Evolutionary conservation across 441 rosid genomes (phyloP).

Genomic region (Corymbia citriodora): DNA sequence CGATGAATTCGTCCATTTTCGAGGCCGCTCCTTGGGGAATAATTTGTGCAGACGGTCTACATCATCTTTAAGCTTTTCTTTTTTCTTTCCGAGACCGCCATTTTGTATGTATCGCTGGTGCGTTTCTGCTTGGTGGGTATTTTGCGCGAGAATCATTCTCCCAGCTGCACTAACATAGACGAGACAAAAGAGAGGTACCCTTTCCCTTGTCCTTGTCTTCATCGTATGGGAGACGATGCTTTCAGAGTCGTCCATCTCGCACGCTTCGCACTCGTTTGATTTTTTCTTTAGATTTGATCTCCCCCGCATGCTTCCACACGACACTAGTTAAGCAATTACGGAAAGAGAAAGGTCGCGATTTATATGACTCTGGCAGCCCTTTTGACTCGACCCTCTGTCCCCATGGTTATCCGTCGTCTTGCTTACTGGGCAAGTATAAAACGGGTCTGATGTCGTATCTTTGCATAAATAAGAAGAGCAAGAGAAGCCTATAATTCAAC

Average conservation of each 20-base stretch:
- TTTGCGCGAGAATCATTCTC: not conserved
- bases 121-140: not conserved
- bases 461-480: too few relatives aligned
- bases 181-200: rapidly evolving
- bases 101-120: not conserved
- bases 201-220: not conserved
- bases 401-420: not conserved
- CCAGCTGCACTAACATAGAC: not conserved
- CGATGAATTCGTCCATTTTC: not conserved
- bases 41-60: not conserved
- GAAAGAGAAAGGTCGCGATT: not conserved
- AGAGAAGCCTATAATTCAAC: not conserved
- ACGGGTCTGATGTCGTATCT: too few relatives aligned
- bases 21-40: not conserved
- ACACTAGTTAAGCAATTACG: not conserved
- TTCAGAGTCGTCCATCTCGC: not conserved
- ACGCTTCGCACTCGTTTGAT: not conserved
- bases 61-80: not conserved
- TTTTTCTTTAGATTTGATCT: not conserved
- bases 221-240: not conserved
- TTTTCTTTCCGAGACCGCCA: not conserved
- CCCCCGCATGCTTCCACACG: not conserved
- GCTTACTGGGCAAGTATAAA: not conserved
- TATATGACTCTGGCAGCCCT: not conserved
- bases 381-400: not conserved